A percentile compares a stretch with the other conserved stretches of the same genome.
These are phyloP conservation scores for Kwoniella sp. DNA, from an alignment of 768 basidiomycete genomes.

Conservation along the genomic window DNA sequence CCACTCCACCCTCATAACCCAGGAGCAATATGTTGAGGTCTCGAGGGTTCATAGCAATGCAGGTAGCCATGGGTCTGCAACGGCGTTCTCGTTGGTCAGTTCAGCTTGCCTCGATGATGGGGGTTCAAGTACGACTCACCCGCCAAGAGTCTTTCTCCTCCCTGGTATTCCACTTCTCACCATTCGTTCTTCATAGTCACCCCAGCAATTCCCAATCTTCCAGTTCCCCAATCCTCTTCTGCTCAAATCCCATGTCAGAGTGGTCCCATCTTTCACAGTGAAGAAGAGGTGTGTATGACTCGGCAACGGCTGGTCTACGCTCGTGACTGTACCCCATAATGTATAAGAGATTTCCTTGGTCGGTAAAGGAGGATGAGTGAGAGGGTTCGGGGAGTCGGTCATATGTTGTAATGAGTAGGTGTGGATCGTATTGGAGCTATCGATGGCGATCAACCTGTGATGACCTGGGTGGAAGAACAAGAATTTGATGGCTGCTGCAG, in stretches of 20 bases:
- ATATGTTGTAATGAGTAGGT: slow-evolving; percentile 38
- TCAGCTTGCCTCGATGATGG: background rate
- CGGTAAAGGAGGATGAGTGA: slow-evolving; percentile 44
- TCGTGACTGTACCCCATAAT: slow-evolving; percentile 43
- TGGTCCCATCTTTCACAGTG: slow-evolving; percentile 63
- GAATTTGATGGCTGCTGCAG: slow-evolving; percentile 29
- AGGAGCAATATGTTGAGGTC: slow-evolving; percentile 72
- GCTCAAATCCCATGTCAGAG: slow-evolving; percentile 75
- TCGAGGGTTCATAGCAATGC: slow-evolving; percentile 69
- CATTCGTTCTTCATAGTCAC: slow-evolving; percentile 66
- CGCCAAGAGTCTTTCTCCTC: slow-evolving; percentile 43
- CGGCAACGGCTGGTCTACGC: slow-evolving; percentile 46
- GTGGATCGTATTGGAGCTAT: slow-evolving; percentile 40
- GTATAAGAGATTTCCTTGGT: slow-evolving; percentile 39
- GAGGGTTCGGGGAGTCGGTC: slow-evolving; percentile 39
- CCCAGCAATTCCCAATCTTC: slow-evolving; percentile 75
- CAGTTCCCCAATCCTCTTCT: slow-evolving; percentile 70
- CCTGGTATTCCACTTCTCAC: slow-evolving; percentile 57
- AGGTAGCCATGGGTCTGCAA: slow-evolving; percentile 62
- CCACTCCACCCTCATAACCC: slow-evolving; percentile 65
- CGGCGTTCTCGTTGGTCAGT: background rate
- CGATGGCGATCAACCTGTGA: slow-evolving; percentile 39
- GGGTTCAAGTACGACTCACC: slow-evolving; percentile 33
- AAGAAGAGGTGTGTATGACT: slow-evolving; percentile 59
- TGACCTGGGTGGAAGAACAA: slow-evolving; percentile 41